Evolutionary conservation across 441 rosid species (phyloP).

Genomic region (Erodium moschatum): DNA sequence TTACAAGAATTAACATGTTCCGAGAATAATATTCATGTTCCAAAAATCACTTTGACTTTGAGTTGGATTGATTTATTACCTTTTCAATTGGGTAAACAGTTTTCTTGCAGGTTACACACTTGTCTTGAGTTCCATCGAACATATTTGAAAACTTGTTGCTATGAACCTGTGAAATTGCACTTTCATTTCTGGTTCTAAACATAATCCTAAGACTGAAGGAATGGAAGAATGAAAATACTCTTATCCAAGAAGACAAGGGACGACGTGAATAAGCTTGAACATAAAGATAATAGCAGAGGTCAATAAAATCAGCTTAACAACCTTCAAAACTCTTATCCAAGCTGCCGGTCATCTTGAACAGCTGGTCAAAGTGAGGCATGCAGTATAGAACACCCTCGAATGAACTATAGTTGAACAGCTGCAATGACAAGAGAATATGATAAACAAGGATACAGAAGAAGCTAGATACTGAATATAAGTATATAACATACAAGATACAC

Average conservation of each 20-base stretch:
- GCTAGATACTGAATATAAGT: background rate
- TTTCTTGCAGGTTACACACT: constrained; percentile 63
- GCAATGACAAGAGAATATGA: constrained; percentile 22
- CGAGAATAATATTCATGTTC: background rate
- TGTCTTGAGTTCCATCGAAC: constrained; percentile 73
- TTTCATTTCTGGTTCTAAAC: constrained; percentile 11
- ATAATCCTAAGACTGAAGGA: constrained; percentile 1
- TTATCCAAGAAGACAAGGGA: too few species aligned
- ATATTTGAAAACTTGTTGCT: constrained; percentile 51
- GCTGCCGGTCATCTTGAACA: constrained; percentile 69
- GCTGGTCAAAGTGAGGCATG: constrained; percentile 75
- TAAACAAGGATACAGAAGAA: background rate
- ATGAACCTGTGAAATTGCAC: constrained; percentile 27
- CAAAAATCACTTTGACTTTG: constrained; percentile 3
- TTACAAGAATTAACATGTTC: too few species aligned
- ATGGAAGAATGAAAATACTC: too few species aligned
- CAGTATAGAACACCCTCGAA: constrained; percentile 70
- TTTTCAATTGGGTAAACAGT: constrained; percentile 66
- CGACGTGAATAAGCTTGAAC: constrained; percentile 11
- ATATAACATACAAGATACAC: background rate
- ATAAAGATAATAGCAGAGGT: background rate
- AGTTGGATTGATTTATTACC: constrained; percentile 26
- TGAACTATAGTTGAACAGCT: constrained; percentile 56
- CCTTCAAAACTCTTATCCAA: constrained; percentile 68
- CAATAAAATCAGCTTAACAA: constrained; percentile 14